These are phyloP conservation scores for Aegilops bicornis DNA, from an alignment of 176 grass and related monocot species.

Conservation along the genomic window DNA sequence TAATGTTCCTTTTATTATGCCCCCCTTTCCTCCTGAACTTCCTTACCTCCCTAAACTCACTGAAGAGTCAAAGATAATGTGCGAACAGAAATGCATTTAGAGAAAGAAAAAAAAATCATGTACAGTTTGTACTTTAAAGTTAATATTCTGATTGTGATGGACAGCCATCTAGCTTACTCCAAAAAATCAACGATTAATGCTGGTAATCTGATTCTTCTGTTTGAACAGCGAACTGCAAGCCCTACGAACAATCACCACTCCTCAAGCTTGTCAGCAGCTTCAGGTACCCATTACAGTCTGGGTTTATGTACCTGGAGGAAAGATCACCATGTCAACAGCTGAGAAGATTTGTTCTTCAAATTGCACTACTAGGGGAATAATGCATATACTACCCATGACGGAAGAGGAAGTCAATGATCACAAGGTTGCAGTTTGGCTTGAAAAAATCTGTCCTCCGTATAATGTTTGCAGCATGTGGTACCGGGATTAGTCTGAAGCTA, in stretches of 20 bases:
- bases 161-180: background rate
- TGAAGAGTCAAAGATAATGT: background rate
- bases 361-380: background rate
- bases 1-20: background rate
- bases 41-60: background rate
- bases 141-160: background rate
- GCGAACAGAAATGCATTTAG: background rate
- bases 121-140: background rate
- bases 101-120: background rate
- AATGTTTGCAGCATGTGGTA: conserved; percentile 68
- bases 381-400: conserved; percentile 67
- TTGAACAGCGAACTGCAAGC: background rate
- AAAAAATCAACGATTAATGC: background rate
- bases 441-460: conserved; percentile 64
- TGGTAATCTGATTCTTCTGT: background rate
- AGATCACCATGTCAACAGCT: conserved; percentile 15
- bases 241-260: conserved; percentile 76
- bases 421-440: conserved; percentile 81
- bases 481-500: conserved; percentile 81
- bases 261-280: conserved; percentile 74
- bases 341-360: background rate
- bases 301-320: conserved; percentile 62
- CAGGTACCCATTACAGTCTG: conserved; percentile 67
- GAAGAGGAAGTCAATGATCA: conserved; percentile 81
- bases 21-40: background rate